Evolutionary conservation across 2,329 filamentous ascomycete species (phyloP).

Genomic region (Botrytis cinerea): DNA sequence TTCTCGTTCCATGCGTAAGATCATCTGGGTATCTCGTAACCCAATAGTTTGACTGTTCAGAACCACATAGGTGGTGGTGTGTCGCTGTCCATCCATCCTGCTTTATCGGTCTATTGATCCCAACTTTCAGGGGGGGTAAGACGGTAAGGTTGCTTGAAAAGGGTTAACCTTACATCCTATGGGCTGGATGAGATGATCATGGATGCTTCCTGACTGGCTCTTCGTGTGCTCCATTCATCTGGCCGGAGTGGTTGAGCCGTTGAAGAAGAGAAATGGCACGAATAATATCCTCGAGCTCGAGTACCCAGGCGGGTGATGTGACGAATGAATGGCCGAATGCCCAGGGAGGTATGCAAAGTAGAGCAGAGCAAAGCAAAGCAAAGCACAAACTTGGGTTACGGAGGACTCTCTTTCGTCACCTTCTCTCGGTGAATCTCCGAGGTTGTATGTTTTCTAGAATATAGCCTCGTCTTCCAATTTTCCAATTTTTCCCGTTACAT

Average conservation of each 20-base stretch:
- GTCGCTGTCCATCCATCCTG: slow-evolving; percentile 8
- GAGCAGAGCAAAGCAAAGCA: not conserved
- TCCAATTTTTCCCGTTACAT: not conserved
- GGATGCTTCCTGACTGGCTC: slow-evolving; percentile 2
- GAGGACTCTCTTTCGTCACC: slow-evolving; percentile 14
- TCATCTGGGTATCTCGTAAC: slow-evolving; percentile 7
- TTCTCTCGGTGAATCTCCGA: not conserved
- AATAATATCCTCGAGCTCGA: not conserved
- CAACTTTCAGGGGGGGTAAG: slow-evolving; percentile 14
- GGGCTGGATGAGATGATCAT: not conserved
- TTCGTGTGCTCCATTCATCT: not conserved
- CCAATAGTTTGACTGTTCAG: not conserved
- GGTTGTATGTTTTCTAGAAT: not conserved
- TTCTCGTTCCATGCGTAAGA: slow-evolving; percentile 8
- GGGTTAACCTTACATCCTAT: slow-evolving; percentile 12
- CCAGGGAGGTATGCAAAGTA: not conserved
- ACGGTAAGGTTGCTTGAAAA: slow-evolving; percentile 3
- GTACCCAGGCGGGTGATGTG: not conserved
- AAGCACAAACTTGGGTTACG: slow-evolving; percentile 4
- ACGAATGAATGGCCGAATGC: slow-evolving; percentile 12
- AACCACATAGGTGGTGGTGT: slow-evolving; percentile 2
- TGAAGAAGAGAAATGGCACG: not conserved
- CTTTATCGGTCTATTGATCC: slow-evolving; percentile 1
- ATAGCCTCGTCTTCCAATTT: slow-evolving; percentile 1
- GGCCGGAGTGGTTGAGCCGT: not conserved